These are phyloP conservation scores for Gracilaria caudata DNA, from an alignment of 23 red algal species.

Conservation along the genomic window DNA sequence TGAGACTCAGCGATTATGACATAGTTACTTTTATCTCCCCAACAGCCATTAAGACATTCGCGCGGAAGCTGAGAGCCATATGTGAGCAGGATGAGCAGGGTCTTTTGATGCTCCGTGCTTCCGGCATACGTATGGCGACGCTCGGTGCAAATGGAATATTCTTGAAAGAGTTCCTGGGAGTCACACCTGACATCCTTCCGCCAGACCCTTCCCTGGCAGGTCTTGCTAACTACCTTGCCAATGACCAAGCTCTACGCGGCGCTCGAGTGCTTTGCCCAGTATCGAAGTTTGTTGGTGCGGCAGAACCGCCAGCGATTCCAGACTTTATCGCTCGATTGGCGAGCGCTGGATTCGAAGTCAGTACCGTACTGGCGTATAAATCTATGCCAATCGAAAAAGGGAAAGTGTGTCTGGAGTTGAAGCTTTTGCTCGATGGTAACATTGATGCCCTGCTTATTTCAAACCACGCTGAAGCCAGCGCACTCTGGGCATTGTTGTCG, in stretches of 20 bases:
- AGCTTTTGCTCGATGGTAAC: not conserved
- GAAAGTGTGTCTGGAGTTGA: constrained; percentile 19
- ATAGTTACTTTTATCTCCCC: constrained; percentile 22
- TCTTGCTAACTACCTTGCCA: constrained; percentile 18
- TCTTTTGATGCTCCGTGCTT: constrained; percentile 39
- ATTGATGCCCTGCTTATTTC: constrained; percentile 47
- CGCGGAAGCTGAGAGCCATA: not conserved
- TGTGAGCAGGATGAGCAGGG: constrained; percentile 6
- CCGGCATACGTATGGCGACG: constrained; percentile 37
- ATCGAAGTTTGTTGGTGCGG: not conserved
- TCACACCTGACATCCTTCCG: constrained; percentile 54
- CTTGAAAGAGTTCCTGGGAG: constrained; percentile 6
- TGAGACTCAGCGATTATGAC: constrained; percentile 49
- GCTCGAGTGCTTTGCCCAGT: constrained; percentile 34
- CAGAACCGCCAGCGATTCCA: constrained; percentile 4
- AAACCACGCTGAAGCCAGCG: constrained; percentile 35
- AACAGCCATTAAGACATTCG: constrained; percentile 16
- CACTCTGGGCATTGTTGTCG: constrained; percentile 8
- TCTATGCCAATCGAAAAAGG: constrained; percentile 8
- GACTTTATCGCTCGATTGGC: constrained; percentile 5
- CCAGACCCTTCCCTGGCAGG: constrained; percentile 20
- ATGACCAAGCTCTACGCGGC: not conserved
- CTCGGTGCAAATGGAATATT: constrained; percentile 21
- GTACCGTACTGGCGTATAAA: constrained; percentile 24
- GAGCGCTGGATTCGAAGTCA: constrained; percentile 9